These are phyloP conservation scores for Millerago galiae DNA, from an alignment of 805 yeast species.

Conservation along the genomic window DNA sequence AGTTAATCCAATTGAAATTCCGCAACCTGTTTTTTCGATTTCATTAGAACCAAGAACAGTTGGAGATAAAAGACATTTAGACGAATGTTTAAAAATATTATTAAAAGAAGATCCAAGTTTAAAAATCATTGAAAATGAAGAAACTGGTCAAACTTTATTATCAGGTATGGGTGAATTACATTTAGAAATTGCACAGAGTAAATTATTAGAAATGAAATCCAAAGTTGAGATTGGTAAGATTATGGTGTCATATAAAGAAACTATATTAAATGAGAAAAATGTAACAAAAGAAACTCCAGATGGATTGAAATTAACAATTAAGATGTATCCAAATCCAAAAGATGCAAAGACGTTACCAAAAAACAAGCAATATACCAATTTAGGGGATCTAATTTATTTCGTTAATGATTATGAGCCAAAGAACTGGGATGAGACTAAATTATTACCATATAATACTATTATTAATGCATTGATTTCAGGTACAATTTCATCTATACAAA, in stretches of 20 bases:
- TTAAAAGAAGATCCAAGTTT: constrained; percentile 91
- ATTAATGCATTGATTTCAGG: constrained; percentile 54
- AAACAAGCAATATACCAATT: constrained; percentile 22
- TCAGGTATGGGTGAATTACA: constrained; percentile 98
- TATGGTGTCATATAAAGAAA: constrained; percentile 86
- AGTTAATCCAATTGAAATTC: constrained; percentile 72
- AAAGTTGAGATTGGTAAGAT: constrained; percentile 75
- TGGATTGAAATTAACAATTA: constrained; percentile 21
- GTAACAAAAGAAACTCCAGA: constrained; percentile 16
- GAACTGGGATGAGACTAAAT: constrained; percentile 22
- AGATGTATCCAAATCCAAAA: constrained; percentile 29
- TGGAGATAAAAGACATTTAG: constrained; percentile 73
- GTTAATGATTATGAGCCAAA: constrained; percentile 25
- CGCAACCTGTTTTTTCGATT: constrained; percentile 90
- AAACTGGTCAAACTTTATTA: constrained; percentile 79
- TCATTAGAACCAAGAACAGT: constrained; percentile 77
- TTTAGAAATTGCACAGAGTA: constrained; percentile 77
- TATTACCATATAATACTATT: constrained; percentile 47
- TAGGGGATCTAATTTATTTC: constrained; percentile 30
- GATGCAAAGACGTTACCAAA: constrained; percentile 21
- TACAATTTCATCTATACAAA: constrained; percentile 51
- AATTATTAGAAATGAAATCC: constrained; percentile 79
- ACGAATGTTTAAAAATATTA: constrained; percentile 56
- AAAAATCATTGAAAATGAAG: constrained; percentile 66
- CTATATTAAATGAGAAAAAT: constrained; percentile 26